These are phyloP conservation scores for Hordeum marinum DNA, from an alignment of 176 grass and related monocot species.

Conservation along the genomic window DNA sequence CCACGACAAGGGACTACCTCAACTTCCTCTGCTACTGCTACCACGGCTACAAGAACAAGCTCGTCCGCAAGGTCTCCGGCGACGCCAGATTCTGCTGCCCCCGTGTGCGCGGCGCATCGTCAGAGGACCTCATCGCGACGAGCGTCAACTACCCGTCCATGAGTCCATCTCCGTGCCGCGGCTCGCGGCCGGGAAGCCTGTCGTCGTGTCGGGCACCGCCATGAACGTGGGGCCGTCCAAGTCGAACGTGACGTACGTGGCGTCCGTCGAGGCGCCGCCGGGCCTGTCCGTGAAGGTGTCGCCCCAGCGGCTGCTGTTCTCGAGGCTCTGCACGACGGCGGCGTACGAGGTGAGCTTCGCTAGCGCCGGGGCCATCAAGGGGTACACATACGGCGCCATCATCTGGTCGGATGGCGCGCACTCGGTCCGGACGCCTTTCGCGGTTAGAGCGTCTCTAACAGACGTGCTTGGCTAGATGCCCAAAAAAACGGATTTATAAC, in stretches of 20 bases:
- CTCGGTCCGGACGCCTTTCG: conserved; percentile 68
- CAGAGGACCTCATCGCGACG: conserved; percentile 60
- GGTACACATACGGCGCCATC: conserved; percentile 56
- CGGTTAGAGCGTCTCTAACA: no score
- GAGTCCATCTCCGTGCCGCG: conserved; percentile 74
- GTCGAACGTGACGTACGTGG: conserved; percentile 63
- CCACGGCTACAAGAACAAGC: conserved; percentile 79
- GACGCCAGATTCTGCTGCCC: conserved; percentile 48
- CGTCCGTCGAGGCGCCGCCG: conserved; percentile 35
- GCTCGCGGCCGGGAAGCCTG: conserved; percentile 30
- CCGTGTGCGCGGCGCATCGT: neutral
- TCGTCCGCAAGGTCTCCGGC: conserved; percentile 55
- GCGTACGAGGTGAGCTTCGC: conserved; percentile 68
- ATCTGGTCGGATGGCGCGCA: conserved; percentile 88
- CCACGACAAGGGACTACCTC: conserved; percentile 68
- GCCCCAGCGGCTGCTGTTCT: conserved; percentile 60
- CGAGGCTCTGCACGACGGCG: conserved; percentile 56
- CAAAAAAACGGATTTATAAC: no score
- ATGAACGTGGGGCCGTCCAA: conserved; percentile 59
- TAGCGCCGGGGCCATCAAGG: conserved; percentile 26
- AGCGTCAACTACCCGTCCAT: conserved; percentile 72
- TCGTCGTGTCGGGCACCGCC: conserved; percentile 45
- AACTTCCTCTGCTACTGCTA: conserved; percentile 46
- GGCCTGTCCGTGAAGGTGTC: conserved; percentile 57
- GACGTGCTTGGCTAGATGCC: no score